phyloP scores from a whole-genome alignment of 2,329 filamentous ascomycete genomes.

The Lachnum nothofagi region DNA sequence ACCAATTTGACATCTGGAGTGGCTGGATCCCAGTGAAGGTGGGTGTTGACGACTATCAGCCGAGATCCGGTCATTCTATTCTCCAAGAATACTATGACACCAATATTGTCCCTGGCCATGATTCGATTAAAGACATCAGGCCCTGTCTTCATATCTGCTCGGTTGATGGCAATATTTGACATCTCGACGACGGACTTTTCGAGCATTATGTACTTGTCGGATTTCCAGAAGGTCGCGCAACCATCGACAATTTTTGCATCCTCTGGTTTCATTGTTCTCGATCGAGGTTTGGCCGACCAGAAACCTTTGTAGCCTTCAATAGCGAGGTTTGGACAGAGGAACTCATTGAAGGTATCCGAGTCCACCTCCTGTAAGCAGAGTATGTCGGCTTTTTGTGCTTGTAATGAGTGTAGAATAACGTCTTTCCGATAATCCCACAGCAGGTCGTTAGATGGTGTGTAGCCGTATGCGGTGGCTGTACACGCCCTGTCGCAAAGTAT shows the following conservation, averaged over 20 bases:
- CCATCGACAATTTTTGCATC: slow-evolving; percentile 89
- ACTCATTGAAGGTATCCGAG: slow-evolving; percentile 84
- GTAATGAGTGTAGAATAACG: slow-evolving; percentile 77
- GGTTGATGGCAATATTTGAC: slow-evolving; percentile 82
- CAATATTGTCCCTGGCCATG: slow-evolving; percentile 98
- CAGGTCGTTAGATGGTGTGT: slow-evolving; percentile 76
- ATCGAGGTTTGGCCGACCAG: slow-evolving; percentile 84
- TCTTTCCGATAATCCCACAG: slow-evolving; percentile 82
- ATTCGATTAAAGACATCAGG: slow-evolving; percentile 98
- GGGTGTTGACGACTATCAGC: slow-evolving; percentile 87
- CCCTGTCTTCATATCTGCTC: slow-evolving; percentile 94
- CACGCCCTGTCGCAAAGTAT: slow-evolving; percentile 92
- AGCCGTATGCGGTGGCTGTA: slow-evolving; percentile 79
- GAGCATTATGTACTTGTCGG: slow-evolving; percentile 85
- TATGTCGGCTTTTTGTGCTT: slow-evolving; percentile 76
- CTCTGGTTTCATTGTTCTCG: slow-evolving; percentile 85
- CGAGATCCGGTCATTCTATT: slow-evolving; percentile 85
- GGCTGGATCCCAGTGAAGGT: slow-evolving; percentile 90
- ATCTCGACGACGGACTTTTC: slow-evolving; percentile 96
- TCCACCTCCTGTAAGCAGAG: slow-evolving; percentile 92
- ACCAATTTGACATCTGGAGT: slow-evolving; percentile 94
- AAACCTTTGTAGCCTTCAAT: slow-evolving; percentile 89
- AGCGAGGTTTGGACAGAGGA: slow-evolving; percentile 80
- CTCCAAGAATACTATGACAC: slow-evolving; percentile 85
- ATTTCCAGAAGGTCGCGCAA: slow-evolving; percentile 95